Evolutionary conservation across 306 rosid species (phyloP).

Genomic region (Lupinus albus): DNA sequence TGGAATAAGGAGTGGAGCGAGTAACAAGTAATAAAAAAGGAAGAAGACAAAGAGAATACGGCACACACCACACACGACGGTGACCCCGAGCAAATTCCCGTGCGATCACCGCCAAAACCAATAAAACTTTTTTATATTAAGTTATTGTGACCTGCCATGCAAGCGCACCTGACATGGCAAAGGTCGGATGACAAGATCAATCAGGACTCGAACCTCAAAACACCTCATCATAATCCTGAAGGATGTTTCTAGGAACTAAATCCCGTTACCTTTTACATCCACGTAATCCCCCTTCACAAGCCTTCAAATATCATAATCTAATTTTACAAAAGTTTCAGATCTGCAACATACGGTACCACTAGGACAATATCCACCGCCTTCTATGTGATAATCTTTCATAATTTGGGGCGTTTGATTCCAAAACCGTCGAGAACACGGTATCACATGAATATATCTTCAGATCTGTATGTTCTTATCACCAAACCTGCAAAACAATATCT

Average conservation of each 20-base stretch:
- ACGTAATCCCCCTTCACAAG: neutral
- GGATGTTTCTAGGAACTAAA: neutral
- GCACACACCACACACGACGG: constrained; percentile 50
- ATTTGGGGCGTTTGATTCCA: neutral
- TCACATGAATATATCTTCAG: no score
- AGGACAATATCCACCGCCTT: no score
- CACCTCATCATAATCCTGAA: constrained; percentile 3
- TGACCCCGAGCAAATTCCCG: constrained; percentile 85
- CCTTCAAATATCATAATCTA: constrained; percentile 17
- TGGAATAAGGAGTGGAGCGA: neutral
- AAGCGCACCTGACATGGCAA: constrained; percentile 99
- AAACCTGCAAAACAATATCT: no score
- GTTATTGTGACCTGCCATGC: constrained; percentile 86
- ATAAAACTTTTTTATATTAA: constrained; percentile 54
- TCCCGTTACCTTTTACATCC: constrained; percentile 67
- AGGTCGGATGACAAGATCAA: constrained; percentile 80
- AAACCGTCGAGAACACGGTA: accelerated
- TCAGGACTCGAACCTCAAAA: constrained; percentile 21
- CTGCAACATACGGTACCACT: neutral
- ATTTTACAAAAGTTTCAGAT: constrained; percentile 22
- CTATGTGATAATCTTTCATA: no score
- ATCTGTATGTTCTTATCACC: no score
- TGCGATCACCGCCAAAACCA: constrained; percentile 72
- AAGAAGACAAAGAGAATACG: constrained; percentile 38
- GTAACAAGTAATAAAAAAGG: constrained; percentile 5